These are phyloP conservation scores for Amphirosellinia nigrospora DNA, from an alignment of 495 filamentous ascomycete genomes.

Conservation along the genomic window DNA sequence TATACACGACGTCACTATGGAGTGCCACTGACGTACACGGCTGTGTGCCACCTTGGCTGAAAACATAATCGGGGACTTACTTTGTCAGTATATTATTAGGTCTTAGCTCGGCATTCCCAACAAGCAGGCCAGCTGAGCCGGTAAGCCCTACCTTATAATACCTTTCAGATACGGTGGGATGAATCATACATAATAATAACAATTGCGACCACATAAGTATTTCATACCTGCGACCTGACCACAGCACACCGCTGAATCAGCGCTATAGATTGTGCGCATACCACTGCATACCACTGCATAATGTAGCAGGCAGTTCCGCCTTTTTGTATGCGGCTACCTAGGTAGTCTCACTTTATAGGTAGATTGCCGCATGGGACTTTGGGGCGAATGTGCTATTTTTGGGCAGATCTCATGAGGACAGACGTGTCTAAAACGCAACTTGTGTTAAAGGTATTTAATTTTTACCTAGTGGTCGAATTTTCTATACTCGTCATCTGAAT, in stretches of 20 bases:
- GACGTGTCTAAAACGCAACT: neutral
- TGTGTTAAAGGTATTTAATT: too few relatives aligned
- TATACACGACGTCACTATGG: conserved; percentile 11
- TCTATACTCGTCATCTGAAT: neutral
- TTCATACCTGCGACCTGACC: neutral
- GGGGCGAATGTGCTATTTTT: conserved; percentile 12
- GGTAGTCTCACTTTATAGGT: neutral
- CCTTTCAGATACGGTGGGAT: neutral
- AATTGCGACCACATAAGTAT: too few relatives aligned
- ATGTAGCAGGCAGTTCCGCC: conserved; percentile 10
- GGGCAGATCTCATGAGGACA: neutral
- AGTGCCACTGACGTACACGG: conserved; percentile 12
- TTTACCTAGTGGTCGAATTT: neutral
- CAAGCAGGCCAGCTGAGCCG: conserved; percentile 1
- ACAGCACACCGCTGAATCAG: conserved; percentile 18
- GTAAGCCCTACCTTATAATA: conserved; percentile 6
- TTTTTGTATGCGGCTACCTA: conserved; percentile 10
- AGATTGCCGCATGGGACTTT: conserved; percentile 1
- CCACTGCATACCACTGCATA: neutral
- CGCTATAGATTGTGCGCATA: conserved; percentile 15
- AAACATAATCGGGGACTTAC: neutral
- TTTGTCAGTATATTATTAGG: neutral
- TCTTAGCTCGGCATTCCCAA: neutral
- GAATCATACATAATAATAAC: neutral
- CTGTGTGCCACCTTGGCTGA: conserved; percentile 4